Evolutionary conservation across 371 early-diverging fungal species (phyloP).

Genomic region (Mucor plumbeus): DNA sequence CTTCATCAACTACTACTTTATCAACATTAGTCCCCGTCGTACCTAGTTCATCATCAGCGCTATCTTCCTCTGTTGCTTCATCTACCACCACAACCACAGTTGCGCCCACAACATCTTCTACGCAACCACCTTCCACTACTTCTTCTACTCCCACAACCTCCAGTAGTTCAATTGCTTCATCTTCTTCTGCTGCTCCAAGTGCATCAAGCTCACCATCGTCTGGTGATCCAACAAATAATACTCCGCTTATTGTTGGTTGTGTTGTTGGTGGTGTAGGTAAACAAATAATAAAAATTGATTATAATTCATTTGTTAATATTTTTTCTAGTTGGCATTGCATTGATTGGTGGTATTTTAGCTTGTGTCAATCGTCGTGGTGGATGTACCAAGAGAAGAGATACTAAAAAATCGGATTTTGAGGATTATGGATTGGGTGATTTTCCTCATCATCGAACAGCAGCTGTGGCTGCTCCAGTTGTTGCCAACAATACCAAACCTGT

Average conservation of each 20-base stretch:
- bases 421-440: conserved; percentile 55
- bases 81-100: neutral
- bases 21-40: conserved; percentile 16
- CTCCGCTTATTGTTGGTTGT: conserved; percentile 42
- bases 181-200: conserved; percentile 9
- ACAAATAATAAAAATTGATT: neutral
- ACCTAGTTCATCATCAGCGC: conserved; percentile 1
- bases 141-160: neutral
- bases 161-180: conserved; percentile 12
- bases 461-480: neutral
- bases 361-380: conserved; percentile 46
- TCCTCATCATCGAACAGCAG: conserved; percentile 29
- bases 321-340: conserved; percentile 40
- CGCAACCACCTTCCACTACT: neutral
- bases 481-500: conserved; percentile 20
- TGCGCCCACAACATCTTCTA: neutral
- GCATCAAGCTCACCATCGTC: neutral
- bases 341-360: conserved; percentile 49
- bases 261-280: conserved; percentile 52
- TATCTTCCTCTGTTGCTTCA: conserved; percentile 1
- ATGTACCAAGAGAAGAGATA: conserved; percentile 32
- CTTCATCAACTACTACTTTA: neutral
- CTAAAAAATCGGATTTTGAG: conserved; percentile 42
- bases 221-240: conserved; percentile 22
- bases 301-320: neutral